Evolutionary conservation across 2,329 filamentous ascomycete genomes (phyloP), one percentile per base, ranked within the genome.

Genomic region (Domatiomyces globalis): DNA sequence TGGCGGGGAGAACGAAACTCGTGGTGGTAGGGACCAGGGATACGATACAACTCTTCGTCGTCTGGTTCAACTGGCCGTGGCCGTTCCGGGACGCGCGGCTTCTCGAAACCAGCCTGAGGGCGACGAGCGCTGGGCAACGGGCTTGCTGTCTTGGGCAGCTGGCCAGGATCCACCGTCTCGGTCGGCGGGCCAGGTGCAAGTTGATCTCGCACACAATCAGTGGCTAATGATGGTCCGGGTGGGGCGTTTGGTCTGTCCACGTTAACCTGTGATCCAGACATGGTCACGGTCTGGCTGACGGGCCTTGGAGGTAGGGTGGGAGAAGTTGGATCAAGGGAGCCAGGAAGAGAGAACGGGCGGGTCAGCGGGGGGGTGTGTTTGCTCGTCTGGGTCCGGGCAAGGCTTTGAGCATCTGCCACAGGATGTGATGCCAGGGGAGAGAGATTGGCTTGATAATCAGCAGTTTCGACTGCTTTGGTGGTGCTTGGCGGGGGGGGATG

Each of bases 1-100:
- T 57, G 56, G 43, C 56, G 57, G 17, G 59, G 55, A 3, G 57
- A 56, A 44, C 57, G 48, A 39, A 57, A 58, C 42, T 60, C 54
- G 19, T 60, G 58, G 15, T 53, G 52, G 27, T 61, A 61, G 25
- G 60, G 60, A 7, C 60, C 60, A 15, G 60, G 58, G 19, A 61
- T 61, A 15, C 60, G 56, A 52, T 58, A 61, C 7, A 39, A 48
- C 36, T 49, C 52, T 18, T 55, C 53, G n/a, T 45, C 46, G 4
- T 43, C 42, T 15, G 50, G 43, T 36, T 51, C 46, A 15, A 22
- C 19, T 29, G 50, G 45, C 19, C 36, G 49, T 19, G 45, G 15
- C 17, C 29, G 9, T 2, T 45, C 25, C 27, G 22, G 42, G 12
- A 49, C 45, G 19, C 43, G 50, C 9, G 48, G 39, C 17, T 51